Evolutionary conservation across 2,329 filamentous ascomycete species (phyloP).

Genomic region (Amauroascus niger): DNA sequence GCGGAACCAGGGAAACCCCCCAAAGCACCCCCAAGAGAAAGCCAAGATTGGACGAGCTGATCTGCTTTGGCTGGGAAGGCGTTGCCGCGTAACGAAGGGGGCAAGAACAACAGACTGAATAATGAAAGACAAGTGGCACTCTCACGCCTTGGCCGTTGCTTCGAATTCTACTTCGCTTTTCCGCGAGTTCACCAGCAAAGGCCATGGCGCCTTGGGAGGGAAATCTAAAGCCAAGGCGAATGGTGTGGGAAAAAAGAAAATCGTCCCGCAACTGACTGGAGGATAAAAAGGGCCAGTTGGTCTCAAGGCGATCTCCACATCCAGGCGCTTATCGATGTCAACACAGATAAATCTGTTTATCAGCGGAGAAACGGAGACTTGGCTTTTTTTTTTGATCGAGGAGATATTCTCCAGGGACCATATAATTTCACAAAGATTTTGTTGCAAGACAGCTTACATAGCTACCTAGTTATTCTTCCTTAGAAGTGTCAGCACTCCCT

Average conservation of each 20-base stretch:
- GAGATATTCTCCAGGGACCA: slow-evolving; percentile 1
- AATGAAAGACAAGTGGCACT: slow-evolving; percentile 3
- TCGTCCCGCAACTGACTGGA: not conserved
- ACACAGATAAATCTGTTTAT: not conserved
- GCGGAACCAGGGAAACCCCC: not conserved
- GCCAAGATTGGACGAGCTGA: not conserved
- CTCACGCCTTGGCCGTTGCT: slow-evolving; percentile 1
- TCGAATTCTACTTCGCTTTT: not conserved
- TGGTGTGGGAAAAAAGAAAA: not conserved
- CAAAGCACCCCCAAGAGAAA: not conserved
- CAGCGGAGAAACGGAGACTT: too few relatives aligned
- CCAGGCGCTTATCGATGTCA: not conserved
- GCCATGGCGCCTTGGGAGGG: not conserved
- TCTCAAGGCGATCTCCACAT: slow-evolving; percentile 1
- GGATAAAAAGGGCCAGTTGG: not conserved
- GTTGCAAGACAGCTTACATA: too few relatives aligned
- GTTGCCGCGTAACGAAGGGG: not conserved
- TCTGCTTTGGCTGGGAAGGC: not conserved
- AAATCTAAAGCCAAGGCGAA: not conserved
- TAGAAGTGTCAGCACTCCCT: too few relatives aligned
- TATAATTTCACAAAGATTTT: too few relatives aligned
- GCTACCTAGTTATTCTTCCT: too few relatives aligned
- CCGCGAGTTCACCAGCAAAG: not conserved
- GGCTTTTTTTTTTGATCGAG: not conserved
- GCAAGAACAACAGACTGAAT: not conserved